Evolutionary conservation across 2,329 filamentous ascomycete species (phyloP).

Genomic region (Macrophomina pseudophaseolina): DNA sequence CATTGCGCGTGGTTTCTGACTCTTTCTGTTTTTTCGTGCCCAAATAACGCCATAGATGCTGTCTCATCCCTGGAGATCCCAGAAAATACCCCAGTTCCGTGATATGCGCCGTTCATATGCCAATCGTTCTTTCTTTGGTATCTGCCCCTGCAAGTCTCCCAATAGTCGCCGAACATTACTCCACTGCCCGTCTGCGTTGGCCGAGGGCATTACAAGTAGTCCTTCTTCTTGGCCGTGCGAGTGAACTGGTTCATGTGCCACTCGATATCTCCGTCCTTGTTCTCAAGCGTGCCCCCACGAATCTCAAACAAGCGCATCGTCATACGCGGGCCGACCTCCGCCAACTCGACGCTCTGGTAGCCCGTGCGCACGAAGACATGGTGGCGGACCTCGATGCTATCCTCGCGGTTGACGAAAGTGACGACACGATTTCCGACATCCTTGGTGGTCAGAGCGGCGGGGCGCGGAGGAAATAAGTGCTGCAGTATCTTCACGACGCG

Average conservation of each 20-base stretch:
- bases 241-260: constrained; percentile 98
- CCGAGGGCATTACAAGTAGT: constrained; percentile 71
- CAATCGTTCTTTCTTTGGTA: constrained; percentile 11
- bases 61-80: constrained; percentile 15
- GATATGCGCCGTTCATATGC: constrained; percentile 22
- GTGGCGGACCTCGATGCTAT: constrained; percentile 86
- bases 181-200: constrained; percentile 16
- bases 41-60: constrained; percentile 21
- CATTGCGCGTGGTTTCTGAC: constrained; percentile 10
- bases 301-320: constrained; percentile 98
- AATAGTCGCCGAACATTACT: not conserved
- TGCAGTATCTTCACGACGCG: constrained; percentile 89
- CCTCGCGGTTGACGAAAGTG: constrained; percentile 91
- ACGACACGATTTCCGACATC: constrained; percentile 89
- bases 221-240: constrained; percentile 91
- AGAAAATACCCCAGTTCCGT: constrained; percentile 12
- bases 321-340: constrained; percentile 92
- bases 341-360: constrained; percentile 85
- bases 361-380: constrained; percentile 94
- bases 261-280: constrained; percentile 93
- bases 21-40: constrained; percentile 12
- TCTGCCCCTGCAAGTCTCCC: constrained; percentile 16
- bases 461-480: constrained; percentile 90
- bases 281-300: constrained; percentile 85
- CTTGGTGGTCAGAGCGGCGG: constrained; percentile 62